Conservation (phyloP, 1,284 basidiomycete genomes). For the Cystobasidium pallidum region DNA sequence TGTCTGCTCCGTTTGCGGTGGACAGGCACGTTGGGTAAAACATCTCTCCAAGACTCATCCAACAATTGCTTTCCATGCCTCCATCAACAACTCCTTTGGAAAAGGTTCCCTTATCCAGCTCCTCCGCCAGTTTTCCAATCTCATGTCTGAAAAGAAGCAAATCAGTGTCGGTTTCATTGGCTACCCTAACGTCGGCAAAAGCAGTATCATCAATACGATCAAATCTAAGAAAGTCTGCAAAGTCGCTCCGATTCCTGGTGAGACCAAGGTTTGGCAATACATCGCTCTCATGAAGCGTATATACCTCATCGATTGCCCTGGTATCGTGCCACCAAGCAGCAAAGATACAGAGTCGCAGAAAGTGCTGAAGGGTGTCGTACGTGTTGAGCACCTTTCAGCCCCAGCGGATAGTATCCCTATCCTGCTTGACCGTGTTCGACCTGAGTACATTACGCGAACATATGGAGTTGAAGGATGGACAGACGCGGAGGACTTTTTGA, state of each 20-base stretch:
- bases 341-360: constrained; percentile 90
- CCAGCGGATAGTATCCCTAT: constrained; percentile 92
- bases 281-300: constrained; percentile 94
- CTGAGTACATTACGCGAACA: constrained; percentile 87
- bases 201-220: constrained; percentile 95
- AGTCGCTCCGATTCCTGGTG: constrained; percentile 95
- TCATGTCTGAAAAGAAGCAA: constrained; percentile 99
- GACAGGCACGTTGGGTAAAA: constrained; percentile 92
- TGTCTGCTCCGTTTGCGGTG: constrained; percentile 32
- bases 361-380: constrained; percentile 95
- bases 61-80: constrained; percentile 97
- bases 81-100: constrained; percentile 97
- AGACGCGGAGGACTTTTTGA: constrained; percentile 78
- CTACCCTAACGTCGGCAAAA: constrained; percentile 98
- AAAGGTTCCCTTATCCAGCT: constrained; percentile 98
- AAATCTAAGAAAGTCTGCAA: constrained; percentile 98
- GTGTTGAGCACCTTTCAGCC: constrained; percentile 90
- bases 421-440: constrained; percentile 85
- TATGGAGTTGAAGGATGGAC: constrained; percentile 71
- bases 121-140: constrained; percentile 91
- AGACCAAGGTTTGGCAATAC: constrained; percentile 99
- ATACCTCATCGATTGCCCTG: constrained; percentile 99
- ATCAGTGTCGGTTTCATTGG: constrained; percentile 98
- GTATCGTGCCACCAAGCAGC: constrained; percentile 89
- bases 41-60: constrained; percentile 92